These are phyloP conservation scores for Mycena alexandri DNA, from an alignment of 768 basidiomycete genomes.

Conservation along the genomic window DNA sequence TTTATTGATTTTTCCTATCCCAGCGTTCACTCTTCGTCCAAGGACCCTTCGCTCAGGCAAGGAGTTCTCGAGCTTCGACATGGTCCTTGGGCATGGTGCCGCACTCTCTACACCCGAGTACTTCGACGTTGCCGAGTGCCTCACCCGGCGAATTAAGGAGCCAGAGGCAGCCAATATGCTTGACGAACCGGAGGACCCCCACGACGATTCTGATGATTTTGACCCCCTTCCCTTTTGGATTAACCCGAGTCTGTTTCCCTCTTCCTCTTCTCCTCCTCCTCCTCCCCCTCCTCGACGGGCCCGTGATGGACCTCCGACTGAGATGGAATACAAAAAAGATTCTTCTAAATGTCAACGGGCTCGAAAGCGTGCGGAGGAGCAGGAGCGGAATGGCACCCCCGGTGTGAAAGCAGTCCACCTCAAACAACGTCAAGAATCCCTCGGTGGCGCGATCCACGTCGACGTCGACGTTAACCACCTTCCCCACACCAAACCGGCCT, in stretches of 20 bases:
- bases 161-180: neutral
- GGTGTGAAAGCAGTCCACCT: neutral
- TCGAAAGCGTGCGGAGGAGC: neutral
- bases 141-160: neutral
- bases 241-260: neutral
- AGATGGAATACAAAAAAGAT: neutral
- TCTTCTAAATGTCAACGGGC: neutral
- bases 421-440: neutral
- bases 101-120: neutral
- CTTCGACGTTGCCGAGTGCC: slow-evolving; percentile 2
- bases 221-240: neutral
- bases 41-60: slow-evolving; percentile 1
- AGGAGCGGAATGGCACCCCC: no score
- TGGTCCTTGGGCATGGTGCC: neutral
- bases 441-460: neutral
- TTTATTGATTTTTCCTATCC: no score
- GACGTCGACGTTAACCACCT: neutral
- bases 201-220: no score
- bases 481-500: neutral
- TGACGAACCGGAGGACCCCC: neutral
- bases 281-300: neutral
- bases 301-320: neutral
- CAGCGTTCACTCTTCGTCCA: no score
- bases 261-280: neutral
- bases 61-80: neutral